Conservation (phyloP, 2,329 filamentous ascomycete genomes). For the Colletotrichum falcatum region DNA sequence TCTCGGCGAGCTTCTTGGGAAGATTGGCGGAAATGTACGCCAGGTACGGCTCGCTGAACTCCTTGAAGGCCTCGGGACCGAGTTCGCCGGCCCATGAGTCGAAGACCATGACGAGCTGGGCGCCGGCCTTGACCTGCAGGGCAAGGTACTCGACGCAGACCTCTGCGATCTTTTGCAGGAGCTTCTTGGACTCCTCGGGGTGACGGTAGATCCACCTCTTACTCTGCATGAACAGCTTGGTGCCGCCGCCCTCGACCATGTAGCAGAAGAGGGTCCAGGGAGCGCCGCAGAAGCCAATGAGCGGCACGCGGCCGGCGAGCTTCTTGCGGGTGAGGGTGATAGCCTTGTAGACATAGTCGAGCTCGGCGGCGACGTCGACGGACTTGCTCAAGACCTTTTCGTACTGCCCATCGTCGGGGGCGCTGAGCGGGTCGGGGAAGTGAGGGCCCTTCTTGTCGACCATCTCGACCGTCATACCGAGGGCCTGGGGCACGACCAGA, state of each 20-base stretch:
- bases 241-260: conserved; percentile 98
- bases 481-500: conserved; percentile 94
- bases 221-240: conserved; percentile 91
- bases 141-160: conserved; percentile 96
- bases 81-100: conserved; percentile 98
- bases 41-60: conserved; percentile 89
- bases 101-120: conserved; percentile 96
- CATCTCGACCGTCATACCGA: conserved; percentile 99
- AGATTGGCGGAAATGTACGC: conserved; percentile 85
- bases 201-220: conserved; percentile 99
- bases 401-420: conserved; percentile 87
- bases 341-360: conserved; percentile 96
- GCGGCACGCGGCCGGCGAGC: conserved; percentile 85
- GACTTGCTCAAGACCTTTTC: conserved; percentile 77
- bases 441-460: conserved; percentile 96
- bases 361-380: conserved; percentile 85
- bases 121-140: conserved; percentile 90
- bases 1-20: conserved; percentile 77
- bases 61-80: conserved; percentile 83
- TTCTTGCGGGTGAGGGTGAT: conserved; percentile 93
- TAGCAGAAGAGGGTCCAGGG: conserved; percentile 98
- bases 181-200: conserved; percentile 79
- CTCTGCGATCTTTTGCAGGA: conserved; percentile 92
- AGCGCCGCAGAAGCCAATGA: conserved; percentile 96
- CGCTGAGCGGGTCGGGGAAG: conserved; percentile 86